Conservation (phyloP, 768 basidiomycete species). For the Suillus cothurnatus region DNA sequence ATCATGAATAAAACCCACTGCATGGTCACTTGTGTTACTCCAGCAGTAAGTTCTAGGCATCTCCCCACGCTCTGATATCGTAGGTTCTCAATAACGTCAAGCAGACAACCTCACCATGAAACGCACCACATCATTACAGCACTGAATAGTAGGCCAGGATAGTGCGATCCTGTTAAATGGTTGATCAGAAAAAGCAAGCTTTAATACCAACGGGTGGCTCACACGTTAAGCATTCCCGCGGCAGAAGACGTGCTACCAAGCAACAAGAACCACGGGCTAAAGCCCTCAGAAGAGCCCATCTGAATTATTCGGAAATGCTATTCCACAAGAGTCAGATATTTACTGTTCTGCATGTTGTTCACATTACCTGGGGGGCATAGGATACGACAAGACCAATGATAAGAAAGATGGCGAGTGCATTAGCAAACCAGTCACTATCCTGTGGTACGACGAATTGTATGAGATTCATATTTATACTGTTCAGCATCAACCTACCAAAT, state of each 20-base stretch:
- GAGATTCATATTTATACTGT: not conserved
- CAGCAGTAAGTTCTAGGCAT: slow-evolving; percentile 81
- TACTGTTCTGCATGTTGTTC: not conserved
- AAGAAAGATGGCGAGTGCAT: slow-evolving; percentile 58
- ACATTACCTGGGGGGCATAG: slow-evolving; percentile 77
- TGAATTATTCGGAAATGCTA: slow-evolving; percentile 83
- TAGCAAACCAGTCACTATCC: slow-evolving; percentile 73
- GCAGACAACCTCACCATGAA: not conserved
- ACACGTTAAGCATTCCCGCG: slow-evolving; percentile 86
- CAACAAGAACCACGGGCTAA: slow-evolving; percentile 89
- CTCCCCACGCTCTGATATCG: slow-evolving; percentile 56
- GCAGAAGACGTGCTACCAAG: slow-evolving; percentile 86
- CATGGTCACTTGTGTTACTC: slow-evolving; percentile 76
- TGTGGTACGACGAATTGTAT: slow-evolving; percentile 25
- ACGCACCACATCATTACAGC: slow-evolving; percentile 79
- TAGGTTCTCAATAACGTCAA: not conserved
- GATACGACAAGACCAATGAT: slow-evolving; percentile 81
- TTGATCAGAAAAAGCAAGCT: not conserved
- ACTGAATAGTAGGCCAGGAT: slow-evolving; percentile 81
- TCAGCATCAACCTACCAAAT: not conserved
- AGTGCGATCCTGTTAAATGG: slow-evolving; percentile 66
- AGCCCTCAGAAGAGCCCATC: slow-evolving; percentile 79
- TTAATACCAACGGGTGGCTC: slow-evolving; percentile 20
- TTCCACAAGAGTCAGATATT: not conserved
- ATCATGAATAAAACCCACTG: slow-evolving; percentile 86